Conservation (phyloP, 164 flowering plant species). For the Vitis rotundifolia region DNA sequence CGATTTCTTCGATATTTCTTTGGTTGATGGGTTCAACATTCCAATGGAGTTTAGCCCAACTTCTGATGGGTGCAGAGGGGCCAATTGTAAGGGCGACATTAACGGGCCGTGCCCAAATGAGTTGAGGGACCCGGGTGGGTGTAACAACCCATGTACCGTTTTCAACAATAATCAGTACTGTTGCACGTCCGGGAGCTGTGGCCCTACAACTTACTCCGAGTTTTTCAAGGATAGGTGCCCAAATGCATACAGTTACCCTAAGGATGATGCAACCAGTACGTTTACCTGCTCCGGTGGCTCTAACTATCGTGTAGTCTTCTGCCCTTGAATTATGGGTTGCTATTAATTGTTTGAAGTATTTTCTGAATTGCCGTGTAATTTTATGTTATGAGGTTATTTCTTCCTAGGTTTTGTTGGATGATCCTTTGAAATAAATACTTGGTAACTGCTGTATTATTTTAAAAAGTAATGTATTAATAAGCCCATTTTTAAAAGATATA, state of each 20-base stretch:
- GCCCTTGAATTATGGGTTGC: neutral
- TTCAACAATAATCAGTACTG: neutral
- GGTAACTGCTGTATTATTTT: too few species aligned
- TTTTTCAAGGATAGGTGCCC: neutral
- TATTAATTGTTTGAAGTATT: too few species aligned
- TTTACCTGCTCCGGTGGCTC: neutral
- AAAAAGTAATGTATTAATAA: too few species aligned
- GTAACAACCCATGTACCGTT: neutral
- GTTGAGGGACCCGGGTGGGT: neutral
- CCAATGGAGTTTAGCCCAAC: slow-evolving; percentile 27
- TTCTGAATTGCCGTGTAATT: too few species aligned
- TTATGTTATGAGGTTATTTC: too few species aligned
- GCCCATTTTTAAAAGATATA: too few species aligned
- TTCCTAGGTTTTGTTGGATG: too few species aligned
- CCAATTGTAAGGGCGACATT: slow-evolving; percentile 16
- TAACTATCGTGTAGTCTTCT: neutral
- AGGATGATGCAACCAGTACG: neutral
- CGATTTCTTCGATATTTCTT: slow-evolving; percentile 23
- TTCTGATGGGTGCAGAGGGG: slow-evolving; percentile 1
- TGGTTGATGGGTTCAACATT: slow-evolving; percentile 30
- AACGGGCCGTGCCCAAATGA: neutral
- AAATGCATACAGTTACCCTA: neutral
- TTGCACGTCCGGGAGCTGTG: neutral
- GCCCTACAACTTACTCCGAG: neutral
- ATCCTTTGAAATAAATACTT: too few species aligned